These are phyloP conservation scores for Oryza glaberrima DNA, from an alignment of 176 grass and related monocot genomes.

Conservation along the genomic window DNA sequence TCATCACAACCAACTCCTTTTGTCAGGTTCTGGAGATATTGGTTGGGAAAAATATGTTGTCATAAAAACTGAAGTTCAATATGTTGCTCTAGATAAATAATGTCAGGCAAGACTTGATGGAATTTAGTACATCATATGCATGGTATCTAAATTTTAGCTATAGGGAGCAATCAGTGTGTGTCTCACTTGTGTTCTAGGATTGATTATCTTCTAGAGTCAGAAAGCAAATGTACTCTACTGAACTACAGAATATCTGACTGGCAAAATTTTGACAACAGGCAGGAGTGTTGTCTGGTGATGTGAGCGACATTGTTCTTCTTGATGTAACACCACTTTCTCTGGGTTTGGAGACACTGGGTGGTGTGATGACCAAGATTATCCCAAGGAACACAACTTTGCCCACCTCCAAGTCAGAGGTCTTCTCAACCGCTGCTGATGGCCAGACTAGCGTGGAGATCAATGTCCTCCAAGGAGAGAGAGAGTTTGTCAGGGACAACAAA, in stretches of 20 bases:
- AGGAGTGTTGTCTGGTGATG: slow-evolving; percentile 77
- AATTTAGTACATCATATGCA: not conserved
- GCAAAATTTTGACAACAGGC: slow-evolving; percentile 47
- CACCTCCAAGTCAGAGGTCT: slow-evolving; percentile 73
- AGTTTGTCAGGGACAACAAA: slow-evolving; percentile 84
- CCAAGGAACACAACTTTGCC: slow-evolving; percentile 77
- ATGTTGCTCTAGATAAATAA: not conserved
- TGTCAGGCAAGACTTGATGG: not conserved
- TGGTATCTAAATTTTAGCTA: not conserved
- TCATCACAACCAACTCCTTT: not conserved
- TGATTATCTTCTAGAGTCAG: not conserved
- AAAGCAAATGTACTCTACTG: not conserved
- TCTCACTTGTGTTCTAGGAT: not conserved
- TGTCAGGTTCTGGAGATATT: not conserved
- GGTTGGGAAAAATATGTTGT: not conserved
- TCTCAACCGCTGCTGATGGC: slow-evolving; percentile 77
- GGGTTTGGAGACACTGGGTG: slow-evolving; percentile 82
- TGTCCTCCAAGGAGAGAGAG: slow-evolving; percentile 83
- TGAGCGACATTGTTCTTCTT: slow-evolving; percentile 81
- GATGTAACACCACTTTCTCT: slow-evolving; percentile 76
- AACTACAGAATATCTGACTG: not conserved
- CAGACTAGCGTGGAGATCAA: slow-evolving; percentile 81
- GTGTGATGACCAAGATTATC: slow-evolving; percentile 92
- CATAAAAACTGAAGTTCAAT: not conserved
- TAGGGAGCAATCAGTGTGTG: not conserved